A percentile compares a stretch with the other conserved stretches of the same genome.
Conservation (phyloP, 2,329 filamentous ascomycete genomes). For the Diaporthe batatas region DNA sequence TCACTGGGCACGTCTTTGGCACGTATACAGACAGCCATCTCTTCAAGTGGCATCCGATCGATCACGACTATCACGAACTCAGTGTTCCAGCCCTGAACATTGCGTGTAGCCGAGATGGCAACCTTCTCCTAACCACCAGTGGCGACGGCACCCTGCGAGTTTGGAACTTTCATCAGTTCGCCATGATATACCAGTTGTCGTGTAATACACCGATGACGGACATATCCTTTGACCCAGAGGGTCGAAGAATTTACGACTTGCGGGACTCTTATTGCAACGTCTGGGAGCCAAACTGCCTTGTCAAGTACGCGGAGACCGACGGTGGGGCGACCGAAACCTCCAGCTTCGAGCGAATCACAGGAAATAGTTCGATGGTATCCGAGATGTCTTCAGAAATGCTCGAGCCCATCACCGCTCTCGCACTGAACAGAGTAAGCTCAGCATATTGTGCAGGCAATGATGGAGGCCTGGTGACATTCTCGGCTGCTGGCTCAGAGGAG, state of each 20-base stretch:
- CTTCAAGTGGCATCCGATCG: background rate
- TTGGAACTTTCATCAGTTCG: background rate
- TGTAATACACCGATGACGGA: background rate
- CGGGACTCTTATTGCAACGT: background rate
- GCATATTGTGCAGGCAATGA: background rate
- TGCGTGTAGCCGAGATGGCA: background rate
- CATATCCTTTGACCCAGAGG: background rate
- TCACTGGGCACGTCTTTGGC: background rate
- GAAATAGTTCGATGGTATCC: background rate
- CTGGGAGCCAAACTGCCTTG: background rate
- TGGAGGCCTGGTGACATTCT: background rate
- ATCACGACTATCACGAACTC: background rate
- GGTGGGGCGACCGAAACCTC: background rate
- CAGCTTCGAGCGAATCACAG: background rate
- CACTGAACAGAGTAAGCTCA: background rate
- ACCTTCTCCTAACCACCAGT: background rate
- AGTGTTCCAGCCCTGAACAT: background rate
- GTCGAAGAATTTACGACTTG: background rate
- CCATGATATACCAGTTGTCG: background rate
- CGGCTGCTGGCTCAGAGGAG: background rate
- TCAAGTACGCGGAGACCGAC: background rate
- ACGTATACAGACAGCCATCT: background rate
- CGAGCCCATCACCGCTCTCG: background rate
- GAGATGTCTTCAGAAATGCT: background rate
- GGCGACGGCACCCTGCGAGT: background rate